Percentiles rank a stretch among this genome's conserved stretches.
Conservation (phyloP, 2,329 filamentous ascomycete genomes). For the Verticillium dahliae region DNA sequence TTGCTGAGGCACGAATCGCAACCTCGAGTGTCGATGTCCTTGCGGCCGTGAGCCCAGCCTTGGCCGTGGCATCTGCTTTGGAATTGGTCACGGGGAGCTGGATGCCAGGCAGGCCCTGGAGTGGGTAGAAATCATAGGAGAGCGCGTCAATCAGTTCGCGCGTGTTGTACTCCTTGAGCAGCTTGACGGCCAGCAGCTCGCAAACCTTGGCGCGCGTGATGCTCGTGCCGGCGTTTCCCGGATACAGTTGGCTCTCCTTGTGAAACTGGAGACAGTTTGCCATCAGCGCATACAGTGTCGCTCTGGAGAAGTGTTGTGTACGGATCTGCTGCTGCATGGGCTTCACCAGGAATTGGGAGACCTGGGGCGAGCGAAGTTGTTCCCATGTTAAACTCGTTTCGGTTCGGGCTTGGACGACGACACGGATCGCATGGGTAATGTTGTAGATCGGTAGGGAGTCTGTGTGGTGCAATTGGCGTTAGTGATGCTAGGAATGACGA, state of each 20-base stretch:
- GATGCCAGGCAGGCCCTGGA: constrained; percentile 65
- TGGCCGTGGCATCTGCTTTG: constrained; percentile 29
- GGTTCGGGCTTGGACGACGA: constrained; percentile 75
- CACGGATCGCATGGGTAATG: constrained; percentile 82
- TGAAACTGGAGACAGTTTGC: constrained; percentile 90
- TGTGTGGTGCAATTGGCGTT: constrained; percentile 27
- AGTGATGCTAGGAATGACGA: constrained; percentile 11
- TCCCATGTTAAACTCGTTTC: constrained; percentile 94
- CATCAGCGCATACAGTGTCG: constrained; percentile 83
- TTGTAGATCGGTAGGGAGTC: constrained; percentile 85
- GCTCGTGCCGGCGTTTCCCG: constrained; percentile 77
- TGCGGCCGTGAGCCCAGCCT: constrained; percentile 51
- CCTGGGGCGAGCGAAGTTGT: constrained; percentile 88
- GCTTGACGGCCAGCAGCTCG: constrained; percentile 81
- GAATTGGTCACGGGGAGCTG: constrained; percentile 26
- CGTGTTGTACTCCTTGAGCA: constrained; percentile 84
- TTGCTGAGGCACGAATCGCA: constrained; percentile 86
- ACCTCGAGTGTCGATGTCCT: constrained; percentile 88
- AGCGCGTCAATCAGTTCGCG: constrained; percentile 88
- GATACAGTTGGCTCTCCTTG: constrained; percentile 77
- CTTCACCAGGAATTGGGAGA: constrained; percentile 92
- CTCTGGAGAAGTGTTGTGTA: constrained; percentile 74
- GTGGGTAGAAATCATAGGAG: constrained; percentile 89
- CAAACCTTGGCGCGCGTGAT: constrained; percentile 82
- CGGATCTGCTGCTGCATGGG: constrained; percentile 89